Percentiles rank a stretch among this genome's conserved stretches.
Evolutionary conservation across 208 protist genomes (phyloP).

Genomic region (Strigomonas culicis): DNA sequence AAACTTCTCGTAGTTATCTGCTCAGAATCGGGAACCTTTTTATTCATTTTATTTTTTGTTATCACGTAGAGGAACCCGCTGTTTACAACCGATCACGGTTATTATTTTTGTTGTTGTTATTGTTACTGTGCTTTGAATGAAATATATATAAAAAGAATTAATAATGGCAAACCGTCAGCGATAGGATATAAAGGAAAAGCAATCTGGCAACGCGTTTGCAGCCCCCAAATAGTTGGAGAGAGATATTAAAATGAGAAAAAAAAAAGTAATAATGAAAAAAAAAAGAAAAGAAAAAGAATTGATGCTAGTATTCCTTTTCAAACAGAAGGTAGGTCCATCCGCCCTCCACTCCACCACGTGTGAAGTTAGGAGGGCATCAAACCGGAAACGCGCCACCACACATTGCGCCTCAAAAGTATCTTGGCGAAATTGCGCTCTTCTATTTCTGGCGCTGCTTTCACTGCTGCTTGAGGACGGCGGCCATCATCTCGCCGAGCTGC

Average conservation of each 20-base stretch:
- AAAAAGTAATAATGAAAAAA: conserved; percentile 1
- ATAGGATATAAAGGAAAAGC: not conserved
- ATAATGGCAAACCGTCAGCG: no score
- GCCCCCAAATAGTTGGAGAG: not conserved
- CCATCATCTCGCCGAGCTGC: conserved; percentile 92
- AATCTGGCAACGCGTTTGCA: not conserved
- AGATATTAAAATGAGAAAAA: conserved; percentile 6
- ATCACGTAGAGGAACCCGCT: not conserved
- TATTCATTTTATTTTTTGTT: conserved; percentile 12
- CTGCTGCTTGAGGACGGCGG: conserved; percentile 66
- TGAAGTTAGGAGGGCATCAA: no score
- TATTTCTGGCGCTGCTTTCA: conserved; percentile 5
- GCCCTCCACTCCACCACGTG: no score
- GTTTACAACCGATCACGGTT: no score
- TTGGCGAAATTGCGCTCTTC: no score
- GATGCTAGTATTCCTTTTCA: not conserved
- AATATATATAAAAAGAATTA: conserved; percentile 7
- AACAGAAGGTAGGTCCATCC: conserved; percentile 14
- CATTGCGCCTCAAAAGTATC: no score
- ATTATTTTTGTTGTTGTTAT: not conserved
- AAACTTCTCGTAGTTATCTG: not conserved
- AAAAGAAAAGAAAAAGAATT: conserved; percentile 8
- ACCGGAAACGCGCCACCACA: no score
- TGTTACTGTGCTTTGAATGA: not conserved
- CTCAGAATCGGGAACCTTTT: not conserved